Evolutionary conservation across 805 yeast species (phyloP).

Genomic region (Candida xyloterini): DNA sequence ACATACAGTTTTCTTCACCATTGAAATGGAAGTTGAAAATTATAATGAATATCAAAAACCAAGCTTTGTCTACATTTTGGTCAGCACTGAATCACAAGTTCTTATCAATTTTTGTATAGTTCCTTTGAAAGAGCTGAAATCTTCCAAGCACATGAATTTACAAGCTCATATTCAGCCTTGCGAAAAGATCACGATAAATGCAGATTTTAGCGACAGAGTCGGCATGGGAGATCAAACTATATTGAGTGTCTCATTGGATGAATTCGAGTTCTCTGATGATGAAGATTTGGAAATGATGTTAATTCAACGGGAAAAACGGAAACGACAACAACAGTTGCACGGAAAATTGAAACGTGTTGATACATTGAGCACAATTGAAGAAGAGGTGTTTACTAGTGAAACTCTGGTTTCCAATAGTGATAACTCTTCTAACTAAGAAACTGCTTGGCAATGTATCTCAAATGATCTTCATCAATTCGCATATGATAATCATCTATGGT

Average conservation of each 20-base stretch:
- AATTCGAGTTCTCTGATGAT: slow-evolving; percentile 15
- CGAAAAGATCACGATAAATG: slow-evolving; percentile 29
- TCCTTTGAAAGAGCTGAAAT: slow-evolving; percentile 24
- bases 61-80: slow-evolving; percentile 1
- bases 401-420: background rate
- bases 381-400: background rate
- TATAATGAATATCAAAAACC: background rate
- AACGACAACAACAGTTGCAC: background rate
- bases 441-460: slow-evolving; percentile 40
- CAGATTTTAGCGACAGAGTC: slow-evolving; percentile 41
- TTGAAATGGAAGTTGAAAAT: background rate
- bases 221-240: slow-evolving; percentile 21
- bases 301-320: slow-evolving; percentile 3
- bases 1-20: background rate
- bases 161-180: slow-evolving; percentile 18
- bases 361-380: background rate
- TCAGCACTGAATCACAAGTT: background rate
- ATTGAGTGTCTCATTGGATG: slow-evolving; percentile 2
- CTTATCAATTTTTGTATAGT: slow-evolving; percentile 46
- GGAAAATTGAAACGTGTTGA: slow-evolving; percentile 1
- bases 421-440: slow-evolving; percentile 33
- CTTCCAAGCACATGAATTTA: slow-evolving; percentile 29
- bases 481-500: slow-evolving; percentile 61
- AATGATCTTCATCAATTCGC: slow-evolving; percentile 53
- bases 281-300: slow-evolving; percentile 17